Conservation (phyloP, 164 flowering plant species). For the Echeveria elegans region DNA sequence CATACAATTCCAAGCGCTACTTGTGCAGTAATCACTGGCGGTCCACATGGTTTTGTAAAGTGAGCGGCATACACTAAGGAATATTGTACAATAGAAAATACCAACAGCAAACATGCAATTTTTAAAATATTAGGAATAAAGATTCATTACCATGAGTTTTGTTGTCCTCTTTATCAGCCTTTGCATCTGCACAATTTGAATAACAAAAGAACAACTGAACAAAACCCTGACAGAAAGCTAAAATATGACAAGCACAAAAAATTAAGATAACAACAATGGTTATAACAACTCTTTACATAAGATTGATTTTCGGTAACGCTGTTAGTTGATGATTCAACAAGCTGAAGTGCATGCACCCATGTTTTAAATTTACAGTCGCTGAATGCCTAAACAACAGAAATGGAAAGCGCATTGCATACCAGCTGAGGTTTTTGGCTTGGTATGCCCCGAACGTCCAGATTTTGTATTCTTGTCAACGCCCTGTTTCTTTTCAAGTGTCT, state of each 20-base stretch:
- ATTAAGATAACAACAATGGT: too few species aligned
- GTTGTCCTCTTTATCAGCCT: constrained; percentile 46
- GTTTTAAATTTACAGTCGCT: too few species aligned
- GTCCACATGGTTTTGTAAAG: background rate
- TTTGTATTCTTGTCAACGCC: constrained; percentile 51
- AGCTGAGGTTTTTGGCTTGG: constrained; percentile 50
- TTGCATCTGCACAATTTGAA: constrained; percentile 35
- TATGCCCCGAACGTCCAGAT: constrained; percentile 55
- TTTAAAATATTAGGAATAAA: background rate
- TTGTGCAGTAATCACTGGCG: too few species aligned
- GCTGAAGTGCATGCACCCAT: too few species aligned
- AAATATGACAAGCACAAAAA: background rate
- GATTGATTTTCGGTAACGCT: too few species aligned
- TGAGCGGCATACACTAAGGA: background rate
- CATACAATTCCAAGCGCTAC: too few species aligned
- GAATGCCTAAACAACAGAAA: background rate
- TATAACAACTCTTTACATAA: too few species aligned
- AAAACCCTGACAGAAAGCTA: background rate
- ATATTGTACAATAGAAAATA: background rate
- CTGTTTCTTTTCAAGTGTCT: constrained; percentile 37
- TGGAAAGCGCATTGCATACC: too few species aligned
- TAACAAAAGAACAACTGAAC: background rate
- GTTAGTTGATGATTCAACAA: background rate
- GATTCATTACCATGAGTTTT: constrained; percentile 38
- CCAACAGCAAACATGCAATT: background rate